phyloP scores from a whole-genome alignment of 2,329 filamentous ascomycete genomes.

The Alternaria atra region DNA sequence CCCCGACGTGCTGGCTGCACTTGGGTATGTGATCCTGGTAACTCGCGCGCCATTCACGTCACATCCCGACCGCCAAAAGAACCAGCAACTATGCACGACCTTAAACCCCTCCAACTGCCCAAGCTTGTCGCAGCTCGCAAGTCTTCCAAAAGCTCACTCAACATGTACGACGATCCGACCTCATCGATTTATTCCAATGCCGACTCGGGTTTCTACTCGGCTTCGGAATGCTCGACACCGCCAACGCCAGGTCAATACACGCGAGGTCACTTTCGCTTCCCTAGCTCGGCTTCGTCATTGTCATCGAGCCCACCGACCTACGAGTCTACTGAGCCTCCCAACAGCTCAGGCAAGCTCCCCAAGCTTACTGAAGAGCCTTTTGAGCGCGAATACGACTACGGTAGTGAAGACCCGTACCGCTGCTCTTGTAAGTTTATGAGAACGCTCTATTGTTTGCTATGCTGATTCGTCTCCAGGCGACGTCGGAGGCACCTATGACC shows the following conservation, averaged over 20 bases:
- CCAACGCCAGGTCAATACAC: slow-evolving; percentile 74
- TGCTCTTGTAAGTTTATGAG: slow-evolving; percentile 74
- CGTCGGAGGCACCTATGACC: slow-evolving; percentile 62
- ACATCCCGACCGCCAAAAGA: slow-evolving; percentile 27
- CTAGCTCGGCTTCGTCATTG: slow-evolving; percentile 82
- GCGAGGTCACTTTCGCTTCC: slow-evolving; percentile 69
- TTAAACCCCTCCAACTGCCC: slow-evolving; percentile 52
- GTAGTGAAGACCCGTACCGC: slow-evolving; percentile 57
- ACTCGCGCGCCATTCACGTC: slow-evolving; percentile 39
- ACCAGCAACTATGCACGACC: slow-evolving; percentile 47
- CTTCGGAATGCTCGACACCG: slow-evolving; percentile 74
- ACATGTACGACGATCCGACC: slow-evolving; percentile 44
- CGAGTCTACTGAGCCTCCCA: slow-evolving; percentile 65
- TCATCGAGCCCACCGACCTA: slow-evolving; percentile 63
- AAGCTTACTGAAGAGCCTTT: slow-evolving; percentile 86
- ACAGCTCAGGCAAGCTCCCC: slow-evolving; percentile 73
- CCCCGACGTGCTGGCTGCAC: slow-evolving; percentile 27
- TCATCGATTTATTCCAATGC: slow-evolving; percentile 46
- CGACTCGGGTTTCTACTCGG: slow-evolving; percentile 57
- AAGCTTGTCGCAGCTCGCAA: slow-evolving; percentile 51
- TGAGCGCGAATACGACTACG: slow-evolving; percentile 70
- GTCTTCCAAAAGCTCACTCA: slow-evolving; percentile 46
- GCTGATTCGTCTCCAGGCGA: slow-evolving; percentile 61
- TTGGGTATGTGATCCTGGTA: slow-evolving; percentile 51
- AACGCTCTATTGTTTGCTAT: slow-evolving; percentile 18